Evolutionary conservation across 1,284 basidiomycete genomes (phyloP).

Genomic region (Sphaerobolus stellatus): DNA sequence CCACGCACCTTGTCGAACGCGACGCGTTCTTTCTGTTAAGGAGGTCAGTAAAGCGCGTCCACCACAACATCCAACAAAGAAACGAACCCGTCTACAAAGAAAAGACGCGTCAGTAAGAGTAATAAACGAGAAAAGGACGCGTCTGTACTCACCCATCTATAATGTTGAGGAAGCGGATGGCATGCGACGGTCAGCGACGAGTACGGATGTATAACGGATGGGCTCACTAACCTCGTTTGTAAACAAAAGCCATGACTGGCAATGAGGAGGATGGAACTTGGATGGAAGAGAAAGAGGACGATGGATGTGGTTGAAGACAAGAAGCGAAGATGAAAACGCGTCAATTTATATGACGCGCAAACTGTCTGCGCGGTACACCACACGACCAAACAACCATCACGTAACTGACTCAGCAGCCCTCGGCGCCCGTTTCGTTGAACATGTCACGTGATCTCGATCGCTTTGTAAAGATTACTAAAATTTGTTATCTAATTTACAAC

Average conservation of each 20-base stretch:
- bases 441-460: no score
- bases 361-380: background rate
- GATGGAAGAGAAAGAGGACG: background rate
- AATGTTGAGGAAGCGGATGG: constrained; percentile 4
- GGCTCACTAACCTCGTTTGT: constrained; percentile 63
- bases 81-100: constrained; percentile 61
- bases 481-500: no score
- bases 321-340: constrained; percentile 7
- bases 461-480: no score
- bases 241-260: constrained; percentile 61
- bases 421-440: no score
- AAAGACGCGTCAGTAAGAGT: constrained; percentile 11
- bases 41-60: constrained; percentile 32
- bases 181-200: constrained; percentile 16
- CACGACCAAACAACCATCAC: background rate
- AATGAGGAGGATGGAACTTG: background rate
- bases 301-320: constrained; percentile 1
- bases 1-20: constrained; percentile 79
- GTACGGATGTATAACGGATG: constrained; percentile 10
- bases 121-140: constrained; percentile 8
- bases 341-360: constrained; percentile 11
- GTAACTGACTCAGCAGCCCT: background rate
- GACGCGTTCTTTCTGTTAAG: constrained; percentile 76
- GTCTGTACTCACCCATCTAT: constrained; percentile 19
- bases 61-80: constrained; percentile 19